Evolutionary conservation across 495 filamentous ascomycete species (phyloP).

Genomic region (Xylaria flabelliformis): DNA sequence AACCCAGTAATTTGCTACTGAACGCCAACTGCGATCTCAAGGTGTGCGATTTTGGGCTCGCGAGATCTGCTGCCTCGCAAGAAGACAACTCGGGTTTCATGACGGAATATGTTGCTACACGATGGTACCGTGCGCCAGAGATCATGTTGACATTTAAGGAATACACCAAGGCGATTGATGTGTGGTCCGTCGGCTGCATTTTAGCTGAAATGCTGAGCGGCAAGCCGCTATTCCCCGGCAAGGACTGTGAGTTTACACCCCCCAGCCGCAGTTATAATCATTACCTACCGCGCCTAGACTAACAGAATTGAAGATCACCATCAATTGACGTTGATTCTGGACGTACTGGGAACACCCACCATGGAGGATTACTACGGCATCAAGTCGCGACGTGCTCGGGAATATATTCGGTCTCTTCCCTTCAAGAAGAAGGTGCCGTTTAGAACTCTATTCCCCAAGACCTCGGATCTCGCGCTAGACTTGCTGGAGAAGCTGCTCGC

Average conservation of each 20-base stretch:
- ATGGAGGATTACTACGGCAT: conserved; percentile 99
- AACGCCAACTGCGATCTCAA: conserved; percentile 99
- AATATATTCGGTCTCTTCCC: conserved; percentile 99
- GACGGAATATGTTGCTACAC: conserved; percentile 99
- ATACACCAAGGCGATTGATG: conserved; percentile 99
- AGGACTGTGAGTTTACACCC: conserved; percentile 79
- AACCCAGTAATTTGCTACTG: conserved; percentile 94
- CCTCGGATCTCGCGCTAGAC: conserved; percentile 90
- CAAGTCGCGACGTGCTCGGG: conserved; percentile 95
- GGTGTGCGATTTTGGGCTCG: conserved; percentile 97
- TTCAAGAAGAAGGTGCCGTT: conserved; percentile 99
- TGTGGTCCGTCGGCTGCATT: conserved; percentile 99
- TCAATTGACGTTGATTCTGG: conserved; percentile 95
- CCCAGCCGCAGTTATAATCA: not conserved
- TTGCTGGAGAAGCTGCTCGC: conserved; percentile 93
- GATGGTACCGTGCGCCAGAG: conserved; percentile 99
- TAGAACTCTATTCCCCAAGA: conserved; percentile 96
- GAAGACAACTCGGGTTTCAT: conserved; percentile 99
- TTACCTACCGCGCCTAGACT: conserved; percentile 26
- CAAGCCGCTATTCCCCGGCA: conserved; percentile 97
- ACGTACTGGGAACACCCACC: conserved; percentile 96
- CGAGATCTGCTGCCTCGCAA: conserved; percentile 87
- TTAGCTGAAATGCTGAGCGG: conserved; percentile 99
- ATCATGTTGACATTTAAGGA: conserved; percentile 99
- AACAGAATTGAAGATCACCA: conserved; percentile 77